Conservation (phyloP, 257 asterid species). For the Rauvolfia tetraphylla region DNA sequence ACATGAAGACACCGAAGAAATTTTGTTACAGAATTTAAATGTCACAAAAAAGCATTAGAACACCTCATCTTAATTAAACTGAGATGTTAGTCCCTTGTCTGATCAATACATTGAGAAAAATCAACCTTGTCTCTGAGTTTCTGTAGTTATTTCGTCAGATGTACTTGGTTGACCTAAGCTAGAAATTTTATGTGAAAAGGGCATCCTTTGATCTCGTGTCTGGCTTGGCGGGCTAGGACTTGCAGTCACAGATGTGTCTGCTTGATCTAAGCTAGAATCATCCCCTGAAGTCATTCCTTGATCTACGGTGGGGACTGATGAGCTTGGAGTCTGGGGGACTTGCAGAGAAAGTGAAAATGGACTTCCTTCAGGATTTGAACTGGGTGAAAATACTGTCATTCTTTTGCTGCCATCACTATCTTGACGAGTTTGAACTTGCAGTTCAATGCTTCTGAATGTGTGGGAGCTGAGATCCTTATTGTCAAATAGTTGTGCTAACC, state of each 20-base stretch:
- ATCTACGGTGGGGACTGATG: background rate
- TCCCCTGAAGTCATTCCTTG: background rate
- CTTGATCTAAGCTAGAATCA: background rate
- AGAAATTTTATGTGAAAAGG: no score
- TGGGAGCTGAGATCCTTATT: constrained; percentile 24
- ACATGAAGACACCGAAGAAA: no score
- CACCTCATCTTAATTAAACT: no score
- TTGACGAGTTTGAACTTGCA: constrained; percentile 2
- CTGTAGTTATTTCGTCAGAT: no score
- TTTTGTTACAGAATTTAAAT: no score
- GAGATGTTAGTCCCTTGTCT: no score
- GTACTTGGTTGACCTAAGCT: no score
- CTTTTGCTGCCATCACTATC: background rate
- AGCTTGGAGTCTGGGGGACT: background rate
- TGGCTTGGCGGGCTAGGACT: background rate
- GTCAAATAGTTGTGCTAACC: background rate
- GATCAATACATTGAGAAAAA: no score
- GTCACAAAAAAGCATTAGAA: no score
- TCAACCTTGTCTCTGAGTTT: no score
- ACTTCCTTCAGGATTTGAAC: background rate
- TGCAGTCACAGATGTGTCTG: background rate
- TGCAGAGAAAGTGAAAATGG: background rate
- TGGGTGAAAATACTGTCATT: background rate
- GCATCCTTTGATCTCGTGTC: no score
- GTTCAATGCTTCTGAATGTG: constrained; percentile 29